Evolutionary conservation across 2,329 filamentous ascomycete genomes (phyloP), one percentile per base, ranked within the genome.

Genomic region (Triangularia setosa): DNA sequence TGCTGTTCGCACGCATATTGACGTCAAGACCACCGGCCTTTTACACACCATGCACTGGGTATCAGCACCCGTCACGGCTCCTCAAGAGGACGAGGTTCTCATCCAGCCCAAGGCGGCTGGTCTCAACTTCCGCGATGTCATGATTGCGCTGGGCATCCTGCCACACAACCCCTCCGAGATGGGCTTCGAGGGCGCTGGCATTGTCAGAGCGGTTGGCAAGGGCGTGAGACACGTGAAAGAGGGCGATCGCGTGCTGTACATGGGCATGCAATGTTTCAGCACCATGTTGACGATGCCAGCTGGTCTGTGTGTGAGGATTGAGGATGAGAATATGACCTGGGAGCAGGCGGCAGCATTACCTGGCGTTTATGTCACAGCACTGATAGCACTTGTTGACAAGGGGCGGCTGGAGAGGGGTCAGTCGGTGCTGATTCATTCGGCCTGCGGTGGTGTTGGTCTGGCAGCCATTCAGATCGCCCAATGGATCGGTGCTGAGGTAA

Each of bases 391-490:
- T 0, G 63, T 73, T 14, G 61, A 77, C 40, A 53, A 73, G 27
- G 76, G 71, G 0, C 69, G 70, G 7, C 68, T 79, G 3, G 33
- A 67, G 23, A 63, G 63, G 2, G 74, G 72, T 1, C 48, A 77
- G 68, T 68, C 68, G 21, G 68, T 79, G 5, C 72, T 79, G 1
- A 75, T 79, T 28, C 77, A 79, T 62, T 67, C 69, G 1, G 76
- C 71, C 9, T 70, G 67, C 11, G 76, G 75, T 16, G 75, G 73
- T n/a, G 71, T 77, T 2, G 77, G 77, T 0, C 66, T 73, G 21
- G 70, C 73, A 1, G 75, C 75, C 1, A 66, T 79, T 0, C 70
- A 73, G 48, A 59, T 78, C 24, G 70, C 69, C 2, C 67, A 70
- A 21, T 70, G 71, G 67, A 61, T 72, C 1, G 75, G 73, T 3